Evolutionary conservation across 2,329 filamentous ascomycete species (phyloP).

Genomic region (Westerdykella ornata): DNA sequence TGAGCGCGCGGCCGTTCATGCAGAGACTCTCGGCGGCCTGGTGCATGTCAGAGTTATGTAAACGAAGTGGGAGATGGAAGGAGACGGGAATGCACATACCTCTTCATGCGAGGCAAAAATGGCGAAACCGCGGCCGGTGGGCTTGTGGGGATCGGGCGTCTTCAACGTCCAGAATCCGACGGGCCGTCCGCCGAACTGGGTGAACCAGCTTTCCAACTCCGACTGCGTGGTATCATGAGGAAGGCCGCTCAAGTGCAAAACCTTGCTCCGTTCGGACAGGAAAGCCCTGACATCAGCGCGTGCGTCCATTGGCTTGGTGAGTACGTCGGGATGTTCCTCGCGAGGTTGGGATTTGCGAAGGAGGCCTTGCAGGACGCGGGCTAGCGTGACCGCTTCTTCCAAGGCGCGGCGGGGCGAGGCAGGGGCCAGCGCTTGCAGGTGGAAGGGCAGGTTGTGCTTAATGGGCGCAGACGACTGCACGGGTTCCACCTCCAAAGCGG

Average conservation of each 20-base stretch:
- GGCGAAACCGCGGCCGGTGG: constrained; percentile 95
- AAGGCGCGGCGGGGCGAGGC: constrained; percentile 93
- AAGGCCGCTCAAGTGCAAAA: constrained; percentile 93
- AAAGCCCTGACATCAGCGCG: constrained; percentile 94
- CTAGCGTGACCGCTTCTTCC: constrained; percentile 93
- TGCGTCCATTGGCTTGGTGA: constrained; percentile 93
- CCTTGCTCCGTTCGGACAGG: constrained; percentile 92
- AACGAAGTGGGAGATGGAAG: background rate
- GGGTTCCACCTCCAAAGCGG: constrained; percentile 93
- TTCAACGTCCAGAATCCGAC: constrained; percentile 99
- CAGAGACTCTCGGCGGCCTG: constrained; percentile 95
- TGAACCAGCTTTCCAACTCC: constrained; percentile 98
- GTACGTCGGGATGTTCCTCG: constrained; percentile 88
- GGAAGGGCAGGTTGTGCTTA: constrained; percentile 97
- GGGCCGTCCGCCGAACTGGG: constrained; percentile 91
- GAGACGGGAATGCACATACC: constrained; percentile 50
- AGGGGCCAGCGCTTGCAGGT: constrained; percentile 89
- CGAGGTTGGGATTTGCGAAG: constrained; percentile 94
- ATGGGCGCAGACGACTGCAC: constrained; percentile 96
- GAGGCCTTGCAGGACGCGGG: constrained; percentile 82
- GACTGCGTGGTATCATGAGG: constrained; percentile 98
- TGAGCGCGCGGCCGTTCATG: constrained; percentile 97
- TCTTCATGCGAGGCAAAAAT: constrained; percentile 99
- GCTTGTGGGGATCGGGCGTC: constrained; percentile 97
- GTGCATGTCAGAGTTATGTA: constrained; percentile 9